These are phyloP conservation scores for Eucalyptus erythrocorys DNA, from an alignment of 345 rosid genomes.

Conservation along the genomic window DNA sequence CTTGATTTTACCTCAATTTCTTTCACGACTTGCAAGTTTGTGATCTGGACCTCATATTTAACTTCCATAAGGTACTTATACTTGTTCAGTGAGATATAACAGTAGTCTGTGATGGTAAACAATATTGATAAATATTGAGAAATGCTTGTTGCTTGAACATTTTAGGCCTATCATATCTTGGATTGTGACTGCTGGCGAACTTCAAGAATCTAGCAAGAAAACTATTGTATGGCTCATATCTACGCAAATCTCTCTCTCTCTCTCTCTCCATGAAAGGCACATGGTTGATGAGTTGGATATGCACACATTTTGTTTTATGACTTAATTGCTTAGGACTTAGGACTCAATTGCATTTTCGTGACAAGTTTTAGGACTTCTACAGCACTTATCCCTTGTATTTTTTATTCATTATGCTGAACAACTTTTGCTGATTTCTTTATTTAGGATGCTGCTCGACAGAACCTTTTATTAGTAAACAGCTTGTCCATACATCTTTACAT, in stretches of 20 bases:
- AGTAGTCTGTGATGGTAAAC: not conserved
- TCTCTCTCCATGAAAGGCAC: no score
- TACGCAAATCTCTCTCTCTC: conserved; percentile 38
- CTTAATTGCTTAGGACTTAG: no score
- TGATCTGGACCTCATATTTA: conserved; percentile 83
- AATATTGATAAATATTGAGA: no score
- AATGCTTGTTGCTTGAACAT: not conserved
- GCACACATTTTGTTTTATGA: no score
- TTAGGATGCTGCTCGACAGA: no score
- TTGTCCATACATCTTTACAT: no score
- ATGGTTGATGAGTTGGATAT: not conserved
- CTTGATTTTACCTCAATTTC: not conserved
- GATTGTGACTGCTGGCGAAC: conserved; percentile 91
- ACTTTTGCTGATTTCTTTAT: no score
- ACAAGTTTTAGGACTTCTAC: no score
- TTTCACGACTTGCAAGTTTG: conserved; percentile 39
- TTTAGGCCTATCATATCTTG: conserved; percentile 78
- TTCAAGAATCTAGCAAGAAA: conserved; percentile 92
- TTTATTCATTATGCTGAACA: not conserved
- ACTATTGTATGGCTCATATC: conserved; percentile 65
- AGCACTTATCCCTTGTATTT: no score
- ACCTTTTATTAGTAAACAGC: no score
- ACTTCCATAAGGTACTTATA: conserved; percentile 75
- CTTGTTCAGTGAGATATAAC: not conserved
- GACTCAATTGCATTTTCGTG: no score